phyloP scores from a whole-genome alignment of 345 rosid species.

The Citrus inodora region DNA sequence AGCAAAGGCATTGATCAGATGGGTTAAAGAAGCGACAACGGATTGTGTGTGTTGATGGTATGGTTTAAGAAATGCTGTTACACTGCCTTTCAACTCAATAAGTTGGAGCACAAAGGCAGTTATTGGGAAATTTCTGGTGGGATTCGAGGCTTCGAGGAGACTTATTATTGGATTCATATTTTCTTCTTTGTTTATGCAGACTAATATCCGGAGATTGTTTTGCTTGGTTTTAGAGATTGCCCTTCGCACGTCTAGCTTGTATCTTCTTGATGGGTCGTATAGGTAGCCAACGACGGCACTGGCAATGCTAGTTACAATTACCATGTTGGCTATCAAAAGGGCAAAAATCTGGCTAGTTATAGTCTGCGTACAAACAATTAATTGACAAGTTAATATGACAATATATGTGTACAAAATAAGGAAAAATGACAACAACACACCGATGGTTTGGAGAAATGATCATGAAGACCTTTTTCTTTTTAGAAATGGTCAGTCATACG shows the following conservation, averaged over 20 bases:
- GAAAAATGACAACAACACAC: too few species aligned
- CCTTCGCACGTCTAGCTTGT: conserved; percentile 19
- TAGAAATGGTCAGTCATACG: too few species aligned
- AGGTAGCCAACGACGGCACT: conserved; percentile 16
- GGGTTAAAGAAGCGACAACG: neutral
- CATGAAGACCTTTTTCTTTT: too few species aligned
- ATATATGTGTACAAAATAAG: neutral
- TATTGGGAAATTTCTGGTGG: conserved; percentile 14
- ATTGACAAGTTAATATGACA: neutral
- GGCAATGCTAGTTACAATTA: conserved; percentile 23
- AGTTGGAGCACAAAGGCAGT: conserved; percentile 23
- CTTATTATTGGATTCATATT: conserved; percentile 18
- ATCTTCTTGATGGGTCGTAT: conserved; percentile 37
- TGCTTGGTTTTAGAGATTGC: conserved; percentile 18
- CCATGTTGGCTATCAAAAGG: neutral
- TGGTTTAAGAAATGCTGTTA: conserved; percentile 18
- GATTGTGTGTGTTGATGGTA: neutral
- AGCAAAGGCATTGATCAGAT: conserved; percentile 24
- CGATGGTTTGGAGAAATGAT: too few species aligned
- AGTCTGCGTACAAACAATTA: neutral
- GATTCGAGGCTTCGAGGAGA: conserved; percentile 23
- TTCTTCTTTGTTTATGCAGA: conserved; percentile 27
- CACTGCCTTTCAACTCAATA: conserved; percentile 25
- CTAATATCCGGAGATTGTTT: conserved; percentile 24
- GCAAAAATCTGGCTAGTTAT: neutral